Evolutionary conservation across 176 grass and related monocot genomes (phyloP).

Genomic region (Oryza longistaminata): DNA sequence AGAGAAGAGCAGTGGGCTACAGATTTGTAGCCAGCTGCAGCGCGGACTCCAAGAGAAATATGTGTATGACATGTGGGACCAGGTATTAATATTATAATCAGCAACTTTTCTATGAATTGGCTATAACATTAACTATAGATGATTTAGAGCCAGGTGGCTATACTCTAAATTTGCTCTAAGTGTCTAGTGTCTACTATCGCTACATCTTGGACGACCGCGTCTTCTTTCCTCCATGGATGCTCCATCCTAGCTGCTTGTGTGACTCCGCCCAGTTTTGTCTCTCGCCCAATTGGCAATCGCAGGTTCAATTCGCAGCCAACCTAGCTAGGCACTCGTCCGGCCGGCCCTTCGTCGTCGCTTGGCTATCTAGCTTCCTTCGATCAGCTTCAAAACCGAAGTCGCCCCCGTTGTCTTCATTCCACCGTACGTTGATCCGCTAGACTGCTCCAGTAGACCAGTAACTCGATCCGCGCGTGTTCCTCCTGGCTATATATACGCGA

Average conservation of each 20-base stretch:
- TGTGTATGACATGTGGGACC: too few species aligned
- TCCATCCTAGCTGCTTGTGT: not conserved
- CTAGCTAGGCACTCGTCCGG: not conserved
- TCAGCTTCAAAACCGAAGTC: not conserved
- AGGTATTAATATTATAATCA: too few species aligned
- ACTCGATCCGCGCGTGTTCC: not conserved
- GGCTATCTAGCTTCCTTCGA: not conserved
- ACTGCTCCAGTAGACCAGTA: not conserved
- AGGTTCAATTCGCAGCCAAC: not conserved
- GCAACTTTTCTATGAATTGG: too few species aligned
- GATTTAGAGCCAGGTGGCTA: too few species aligned
- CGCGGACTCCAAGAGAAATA: too few species aligned
- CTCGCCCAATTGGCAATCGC: not conserved
- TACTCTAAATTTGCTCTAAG: too few species aligned
- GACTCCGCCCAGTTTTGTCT: conserved; percentile 34
- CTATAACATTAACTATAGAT: too few species aligned
- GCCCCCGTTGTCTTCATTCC: not conserved
- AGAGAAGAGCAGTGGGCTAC: too few species aligned
- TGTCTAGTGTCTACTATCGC: too few species aligned
- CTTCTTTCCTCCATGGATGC: not conserved
- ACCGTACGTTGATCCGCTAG: not conserved
- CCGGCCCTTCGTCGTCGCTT: not conserved
- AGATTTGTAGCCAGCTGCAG: too few species aligned
- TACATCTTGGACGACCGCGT: too few species aligned
- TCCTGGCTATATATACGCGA: not conserved